Evolutionary conservation across 1,284 basidiomycete genomes (phyloP).

Genomic region (Melampsora larici-populina): DNA sequence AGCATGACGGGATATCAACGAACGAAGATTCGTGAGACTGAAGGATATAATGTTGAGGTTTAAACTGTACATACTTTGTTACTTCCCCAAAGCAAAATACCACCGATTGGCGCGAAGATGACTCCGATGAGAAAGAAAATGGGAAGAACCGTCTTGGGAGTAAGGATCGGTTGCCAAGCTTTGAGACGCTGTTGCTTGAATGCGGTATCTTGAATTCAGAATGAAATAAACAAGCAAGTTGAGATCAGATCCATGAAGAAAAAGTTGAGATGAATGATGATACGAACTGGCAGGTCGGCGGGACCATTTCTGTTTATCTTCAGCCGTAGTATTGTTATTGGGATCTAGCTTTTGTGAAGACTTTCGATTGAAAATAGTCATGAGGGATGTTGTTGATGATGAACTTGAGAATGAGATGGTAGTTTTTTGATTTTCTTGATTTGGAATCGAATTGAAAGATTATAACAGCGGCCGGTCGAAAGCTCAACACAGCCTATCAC

Average conservation of each 20-base stretch:
- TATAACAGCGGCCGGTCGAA: too few species aligned
- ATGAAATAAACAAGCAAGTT: neutral
- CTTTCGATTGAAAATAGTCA: slow-evolving; percentile 34
- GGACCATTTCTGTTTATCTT: slow-evolving; percentile 35
- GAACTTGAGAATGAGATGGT: too few species aligned
- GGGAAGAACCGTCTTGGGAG: slow-evolving; percentile 92
- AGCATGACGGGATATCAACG: neutral
- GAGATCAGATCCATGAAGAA: neutral
- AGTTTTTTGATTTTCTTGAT: too few species aligned
- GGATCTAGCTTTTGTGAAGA: slow-evolving; percentile 2
- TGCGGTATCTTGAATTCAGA: slow-evolving; percentile 69
- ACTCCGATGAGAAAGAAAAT: slow-evolving; percentile 92
- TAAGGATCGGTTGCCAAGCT: slow-evolving; percentile 99
- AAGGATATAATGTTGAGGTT: too few species aligned
- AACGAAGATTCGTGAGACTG: too few species aligned
- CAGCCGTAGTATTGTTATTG: slow-evolving; percentile 17
- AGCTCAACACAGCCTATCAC: too few species aligned
- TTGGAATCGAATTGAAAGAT: too few species aligned
- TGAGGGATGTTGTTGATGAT: slow-evolving; percentile 1
- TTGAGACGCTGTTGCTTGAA: slow-evolving; percentile 99
- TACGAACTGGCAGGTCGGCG: slow-evolving; percentile 37
- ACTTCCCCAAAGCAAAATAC: slow-evolving; percentile 68
- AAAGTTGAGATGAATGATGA: neutral
- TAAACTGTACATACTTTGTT: slow-evolving; percentile 60
- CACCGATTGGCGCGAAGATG: slow-evolving; percentile 93